These are phyloP conservation scores for Kickxella alabastrina DNA, from an alignment of 192 early-diverging fungal genomes.

Conservation along the genomic window DNA sequence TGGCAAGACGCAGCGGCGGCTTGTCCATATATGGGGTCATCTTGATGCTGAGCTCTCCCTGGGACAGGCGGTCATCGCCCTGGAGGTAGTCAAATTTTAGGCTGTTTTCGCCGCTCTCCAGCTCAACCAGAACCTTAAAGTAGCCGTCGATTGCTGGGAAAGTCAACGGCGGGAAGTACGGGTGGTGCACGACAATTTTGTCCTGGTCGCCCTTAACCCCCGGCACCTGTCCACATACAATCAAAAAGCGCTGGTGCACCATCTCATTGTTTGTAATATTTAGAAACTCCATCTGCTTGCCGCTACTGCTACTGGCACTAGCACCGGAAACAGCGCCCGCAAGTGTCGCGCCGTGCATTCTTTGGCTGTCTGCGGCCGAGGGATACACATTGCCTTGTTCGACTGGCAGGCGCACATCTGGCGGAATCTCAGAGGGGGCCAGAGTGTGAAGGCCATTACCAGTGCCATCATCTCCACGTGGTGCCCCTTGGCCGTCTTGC, in stretches of 20 bases:
- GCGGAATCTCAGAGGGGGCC: constrained; percentile 6
- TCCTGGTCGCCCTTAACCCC: constrained; percentile 25
- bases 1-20: constrained; percentile 56
- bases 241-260: constrained; percentile 50
- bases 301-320: not conserved
- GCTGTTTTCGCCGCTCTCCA: constrained; percentile 54
- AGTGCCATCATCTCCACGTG: not conserved
- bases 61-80: constrained; percentile 7
- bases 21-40: constrained; percentile 54
- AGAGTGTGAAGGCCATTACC: constrained; percentile 1
- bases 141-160: constrained; percentile 56
- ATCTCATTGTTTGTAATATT: constrained; percentile 40
- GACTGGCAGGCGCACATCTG: constrained; percentile 36
- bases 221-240: constrained; percentile 42
- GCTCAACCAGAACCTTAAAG: constrained; percentile 60
- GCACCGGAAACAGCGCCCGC: not conserved
- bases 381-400: constrained; percentile 33
- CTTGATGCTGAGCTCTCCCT: constrained; percentile 41
- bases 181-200: constrained; percentile 33
- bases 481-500: too few relatives aligned
- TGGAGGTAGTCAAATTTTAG: constrained; percentile 53
- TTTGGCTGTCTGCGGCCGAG: constrained; percentile 10
- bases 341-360: constrained; percentile 1
- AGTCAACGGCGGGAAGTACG: constrained; percentile 50
- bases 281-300: constrained; percentile 27